A percentile compares a stretch with the other conserved stretches of the same genome.
phyloP scores from a whole-genome alignment of 2,329 filamentous ascomycete species.

The Fusarium metavorans region DNA sequence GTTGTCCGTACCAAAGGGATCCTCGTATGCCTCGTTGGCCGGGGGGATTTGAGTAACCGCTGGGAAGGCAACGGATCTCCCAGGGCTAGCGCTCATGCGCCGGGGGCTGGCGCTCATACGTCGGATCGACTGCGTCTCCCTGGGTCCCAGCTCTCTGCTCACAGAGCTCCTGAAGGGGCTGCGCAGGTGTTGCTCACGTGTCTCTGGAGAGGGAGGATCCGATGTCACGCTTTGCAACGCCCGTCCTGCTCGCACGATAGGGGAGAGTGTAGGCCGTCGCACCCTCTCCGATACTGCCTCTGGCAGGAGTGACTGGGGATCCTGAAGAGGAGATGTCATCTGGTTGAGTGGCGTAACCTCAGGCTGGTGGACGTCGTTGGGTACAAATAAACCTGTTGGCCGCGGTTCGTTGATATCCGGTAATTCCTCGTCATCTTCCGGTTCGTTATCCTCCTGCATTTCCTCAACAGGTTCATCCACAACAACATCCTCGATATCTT shows the following conservation, averaged over 20 bases:
- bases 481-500: constrained; percentile 27
- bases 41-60: constrained; percentile 21
- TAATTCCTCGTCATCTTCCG: constrained; percentile 15
- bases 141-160: constrained; percentile 51
- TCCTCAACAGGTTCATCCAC: constrained; percentile 25
- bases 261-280: constrained; percentile 62
- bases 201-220: constrained; percentile 68
- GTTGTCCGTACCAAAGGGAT: constrained; percentile 46
- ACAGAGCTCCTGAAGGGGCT: constrained; percentile 65
- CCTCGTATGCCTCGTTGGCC: constrained; percentile 37
- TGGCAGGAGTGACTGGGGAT: constrained; percentile 47
- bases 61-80: constrained; percentile 33
- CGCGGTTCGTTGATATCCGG: constrained; percentile 22
- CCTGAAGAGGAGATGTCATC: constrained; percentile 53
- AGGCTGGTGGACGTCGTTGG: constrained; percentile 24
- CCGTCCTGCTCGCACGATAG: constrained; percentile 69
- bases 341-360: constrained; percentile 54
- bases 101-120: constrained; percentile 45
- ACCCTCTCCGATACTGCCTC: constrained; percentile 47
- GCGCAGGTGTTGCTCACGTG: constrained; percentile 62
- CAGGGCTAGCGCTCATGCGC: constrained; percentile 48
- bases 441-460: constrained; percentile 18
- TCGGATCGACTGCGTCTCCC: constrained; percentile 42
- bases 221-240: constrained; percentile 70
- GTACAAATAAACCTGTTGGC: constrained; percentile 18